Evolutionary conservation across 163 green algal genomes (phyloP), one percentile per base, ranked within the genome.

Genomic region (Chlamydomonas reinhardtii): DNA sequence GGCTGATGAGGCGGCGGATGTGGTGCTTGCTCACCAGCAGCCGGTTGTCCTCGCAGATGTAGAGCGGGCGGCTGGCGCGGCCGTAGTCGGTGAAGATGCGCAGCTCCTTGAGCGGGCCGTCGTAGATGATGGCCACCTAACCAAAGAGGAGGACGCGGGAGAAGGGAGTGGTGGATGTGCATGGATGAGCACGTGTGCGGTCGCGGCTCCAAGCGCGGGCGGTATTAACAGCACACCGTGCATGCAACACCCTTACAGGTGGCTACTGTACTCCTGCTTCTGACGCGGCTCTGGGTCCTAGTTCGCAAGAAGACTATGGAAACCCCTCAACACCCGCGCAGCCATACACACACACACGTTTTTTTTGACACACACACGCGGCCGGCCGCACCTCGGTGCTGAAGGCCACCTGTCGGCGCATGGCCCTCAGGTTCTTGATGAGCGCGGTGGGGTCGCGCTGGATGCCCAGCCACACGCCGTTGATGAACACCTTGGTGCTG

Each of bases 11-110:
- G 15, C 71, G 56, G 31, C 91, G 78, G 86, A 99, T 95, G 90
- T 98, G 82, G 4, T 88, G 64, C 91, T 98, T 98, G 79, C 94
- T 96, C 73, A 99, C 96, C 20, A 93, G 86, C 89, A 98, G 90
- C 66, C 81, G 72, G 88, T 98, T 92, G 43, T 96, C 91, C 76
- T 98, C 92, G 48, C 99, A 97, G 70, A 99, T 98, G 91, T 99
- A 99, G 32, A 99, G 93, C 48, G 98, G 98, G 12, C 98, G 93
- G 68, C 91, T 97, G 87, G 96, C 98, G 34, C 98, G 94, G 31
- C 98, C 98, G 56, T 94, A 97, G 88, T 99, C 98, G 16, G 96
- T 99, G 90, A 97, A 98, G 72, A 99, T 91, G 4, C 98, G 94
- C 73, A 99, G 92, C 96, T 99, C 98, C 76, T 97, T 94, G 74